Base-by-base conservation (phyloP, 441 rosid genomes). In the Populus trichocarpa region DNA sequence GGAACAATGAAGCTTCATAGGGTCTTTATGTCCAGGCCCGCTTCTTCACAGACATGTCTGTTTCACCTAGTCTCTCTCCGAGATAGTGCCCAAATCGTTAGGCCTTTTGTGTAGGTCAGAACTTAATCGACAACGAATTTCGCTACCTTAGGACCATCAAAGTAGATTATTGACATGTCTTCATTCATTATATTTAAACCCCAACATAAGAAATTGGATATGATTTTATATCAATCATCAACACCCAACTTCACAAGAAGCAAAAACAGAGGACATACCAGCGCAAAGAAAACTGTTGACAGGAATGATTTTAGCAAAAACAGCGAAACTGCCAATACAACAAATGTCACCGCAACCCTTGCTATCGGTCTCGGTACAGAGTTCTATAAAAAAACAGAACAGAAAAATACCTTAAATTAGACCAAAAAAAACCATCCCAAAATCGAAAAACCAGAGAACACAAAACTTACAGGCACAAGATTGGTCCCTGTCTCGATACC, bases 341-440 rank as follows among this genome's bases (percentile, higher is more conserved):
- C 89, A 18, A 84, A 23, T 3, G 97, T 82, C 23, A 91, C 88
- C 0, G 92, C 86, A 79, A 90, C 81, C 85, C 92, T 90, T 2
- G 99, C 98, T 25, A 86, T 80, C 18, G 97, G 94, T 81, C 99
- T 89, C 9, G 99, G 98, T 59, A 96, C 88, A 59, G 89, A 85
- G 61, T 85, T 88, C 99, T 93, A n/a, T 40, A 69, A 40, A 7
- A 75, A 71, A 76, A 78, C n/a, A 22, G 50, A 78, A 79, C 14
- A 79, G 38, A 35, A 63, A 22, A 70, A 53, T 12, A 28, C 3
- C 12, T 68, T 8, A 22, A 20, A 75, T 28, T 53, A 53, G 18
- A 72, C n/a, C 2, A 5, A 61, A 67, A 69, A 11, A 9, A 12
- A 9, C 33, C 4, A 57, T 28, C 26, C 42, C 38, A 53, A 16